A percentile compares a stretch with the other conserved stretches of the same genome.
Evolutionary conservation across 2,329 filamentous ascomycete genomes (phyloP).

Genomic region (Trichoderma afroharzianum): DNA sequence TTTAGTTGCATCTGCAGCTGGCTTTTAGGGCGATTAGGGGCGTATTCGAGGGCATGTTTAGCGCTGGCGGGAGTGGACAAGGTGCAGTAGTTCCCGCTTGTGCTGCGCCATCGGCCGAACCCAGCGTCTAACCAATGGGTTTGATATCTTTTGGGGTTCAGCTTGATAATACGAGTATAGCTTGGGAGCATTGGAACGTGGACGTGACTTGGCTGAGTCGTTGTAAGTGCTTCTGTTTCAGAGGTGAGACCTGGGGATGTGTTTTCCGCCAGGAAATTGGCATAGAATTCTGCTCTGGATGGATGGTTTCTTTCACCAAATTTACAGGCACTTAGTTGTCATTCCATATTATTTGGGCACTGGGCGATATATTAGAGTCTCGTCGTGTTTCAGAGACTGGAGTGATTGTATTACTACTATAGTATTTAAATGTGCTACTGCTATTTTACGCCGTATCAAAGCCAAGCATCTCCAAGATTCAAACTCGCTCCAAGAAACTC

Average conservation of each 20-base stretch:
- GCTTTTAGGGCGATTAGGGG: background rate
- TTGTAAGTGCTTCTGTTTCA: background rate
- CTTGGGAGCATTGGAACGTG: background rate
- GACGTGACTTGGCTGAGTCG: background rate
- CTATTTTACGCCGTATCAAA: background rate
- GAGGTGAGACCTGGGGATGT: background rate
- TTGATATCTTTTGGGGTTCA: background rate
- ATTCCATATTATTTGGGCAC: background rate
- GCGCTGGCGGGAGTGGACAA: background rate
- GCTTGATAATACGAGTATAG: background rate
- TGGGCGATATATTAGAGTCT: background rate
- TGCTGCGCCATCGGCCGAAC: background rate
- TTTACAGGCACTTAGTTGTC: background rate
- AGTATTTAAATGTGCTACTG: background rate
- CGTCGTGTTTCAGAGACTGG: background rate
- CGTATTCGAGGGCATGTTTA: background rate
- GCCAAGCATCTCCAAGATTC: background rate
- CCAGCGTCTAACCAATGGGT: background rate
- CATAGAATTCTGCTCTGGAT: background rate
- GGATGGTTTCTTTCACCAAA: background rate
- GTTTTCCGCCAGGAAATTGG: background rate
- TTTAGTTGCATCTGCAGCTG: background rate
- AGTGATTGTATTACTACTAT: background rate
- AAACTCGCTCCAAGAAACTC: background rate
- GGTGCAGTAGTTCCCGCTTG: conserved; percentile 12